A percentile compares a stretch with the other conserved stretches of the same genome.
Evolutionary conservation across 805 yeast species (phyloP).

Genomic region (Starmerella potacharoeniae): DNA sequence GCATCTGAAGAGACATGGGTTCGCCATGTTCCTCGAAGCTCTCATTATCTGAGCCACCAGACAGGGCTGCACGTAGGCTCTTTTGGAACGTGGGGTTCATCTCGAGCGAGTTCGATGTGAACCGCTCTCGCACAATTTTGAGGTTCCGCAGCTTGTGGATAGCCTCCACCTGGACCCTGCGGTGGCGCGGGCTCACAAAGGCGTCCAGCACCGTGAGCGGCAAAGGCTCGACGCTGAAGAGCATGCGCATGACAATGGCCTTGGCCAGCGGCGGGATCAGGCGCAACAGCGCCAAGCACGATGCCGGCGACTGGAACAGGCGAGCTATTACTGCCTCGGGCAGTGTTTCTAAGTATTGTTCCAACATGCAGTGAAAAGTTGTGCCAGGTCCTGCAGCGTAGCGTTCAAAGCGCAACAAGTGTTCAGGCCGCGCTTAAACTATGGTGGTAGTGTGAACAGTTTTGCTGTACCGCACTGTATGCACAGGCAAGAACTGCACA

Average conservation of each 20-base stretch:
- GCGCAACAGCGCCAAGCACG: slow-evolving; percentile 87
- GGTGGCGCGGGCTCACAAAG: slow-evolving; percentile 58
- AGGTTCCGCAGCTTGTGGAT: slow-evolving; percentile 62
- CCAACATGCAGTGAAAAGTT: slow-evolving; percentile 29
- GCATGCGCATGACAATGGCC: slow-evolving; percentile 73
- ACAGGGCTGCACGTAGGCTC: slow-evolving; percentile 69
- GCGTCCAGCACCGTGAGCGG: slow-evolving; percentile 55
- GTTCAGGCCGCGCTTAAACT: too few species aligned
- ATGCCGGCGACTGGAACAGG: slow-evolving; percentile 79
- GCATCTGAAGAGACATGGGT: slow-evolving; percentile 32
- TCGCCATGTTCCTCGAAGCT: slow-evolving; percentile 68
- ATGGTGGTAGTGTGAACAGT: too few species aligned
- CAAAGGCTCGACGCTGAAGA: slow-evolving; percentile 68
- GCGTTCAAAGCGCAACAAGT: too few species aligned
- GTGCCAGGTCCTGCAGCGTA: too few species aligned
- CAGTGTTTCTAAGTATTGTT: slow-evolving; percentile 78
- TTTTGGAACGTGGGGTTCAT: slow-evolving; percentile 63
- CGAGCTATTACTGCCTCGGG: slow-evolving; percentile 78
- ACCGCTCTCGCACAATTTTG: slow-evolving; percentile 57
- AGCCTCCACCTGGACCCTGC: slow-evolving; percentile 53
- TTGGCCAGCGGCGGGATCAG: slow-evolving; percentile 82
- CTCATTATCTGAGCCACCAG: slow-evolving; percentile 57
- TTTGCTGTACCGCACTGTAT: too few species aligned
- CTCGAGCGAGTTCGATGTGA: slow-evolving; percentile 36
- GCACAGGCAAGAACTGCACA: too few species aligned